Percentiles rank a stretch among this genome's conserved stretches.
These are phyloP conservation scores for Asterella californica DNA, from an alignment of 225 moss, liverwort and hornwort species.

Conservation along the genomic window DNA sequence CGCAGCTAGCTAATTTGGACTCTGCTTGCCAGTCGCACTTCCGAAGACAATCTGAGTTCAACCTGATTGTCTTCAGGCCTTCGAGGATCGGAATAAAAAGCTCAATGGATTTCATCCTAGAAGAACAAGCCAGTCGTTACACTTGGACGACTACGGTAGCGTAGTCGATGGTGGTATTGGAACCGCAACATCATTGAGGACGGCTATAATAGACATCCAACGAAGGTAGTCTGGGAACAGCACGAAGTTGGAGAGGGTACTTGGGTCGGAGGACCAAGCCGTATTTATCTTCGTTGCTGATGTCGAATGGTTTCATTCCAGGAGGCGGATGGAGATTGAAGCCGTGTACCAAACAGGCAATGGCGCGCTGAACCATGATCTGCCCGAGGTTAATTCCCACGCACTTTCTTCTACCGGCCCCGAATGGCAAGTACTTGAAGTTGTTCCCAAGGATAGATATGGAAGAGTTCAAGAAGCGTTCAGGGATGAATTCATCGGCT, in stretches of 20 bases:
- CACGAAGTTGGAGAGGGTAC: not conserved
- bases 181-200: not conserved
- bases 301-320: constrained; percentile 1
- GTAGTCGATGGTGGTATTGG: too few relatives aligned
- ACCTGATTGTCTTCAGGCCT: too few relatives aligned
- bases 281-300: constrained; percentile 14
- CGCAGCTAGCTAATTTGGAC: too few relatives aligned
- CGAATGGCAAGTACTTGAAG: constrained; percentile 21
- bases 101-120: too few relatives aligned
- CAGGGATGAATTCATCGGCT: constrained; percentile 47
- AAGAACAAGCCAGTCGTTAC: too few relatives aligned
- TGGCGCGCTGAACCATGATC: not conserved
- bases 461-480: constrained; percentile 40
- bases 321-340: constrained; percentile 11
- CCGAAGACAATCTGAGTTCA: too few relatives aligned
- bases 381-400: constrained; percentile 15
- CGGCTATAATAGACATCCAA: not conserved
- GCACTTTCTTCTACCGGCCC: constrained; percentile 18
- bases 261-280: constrained; percentile 15
- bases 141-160: too few relatives aligned
- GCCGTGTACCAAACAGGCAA: not conserved
- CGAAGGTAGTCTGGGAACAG: constrained; percentile 2
- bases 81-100: too few relatives aligned
- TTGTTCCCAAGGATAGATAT: not conserved
- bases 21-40: too few relatives aligned